Percentiles rank a stretch among this genome's conserved stretches.
phyloP scores from a whole-genome alignment of 2,329 filamentous ascomycete genomes.

The Xylariales sp. region DNA sequence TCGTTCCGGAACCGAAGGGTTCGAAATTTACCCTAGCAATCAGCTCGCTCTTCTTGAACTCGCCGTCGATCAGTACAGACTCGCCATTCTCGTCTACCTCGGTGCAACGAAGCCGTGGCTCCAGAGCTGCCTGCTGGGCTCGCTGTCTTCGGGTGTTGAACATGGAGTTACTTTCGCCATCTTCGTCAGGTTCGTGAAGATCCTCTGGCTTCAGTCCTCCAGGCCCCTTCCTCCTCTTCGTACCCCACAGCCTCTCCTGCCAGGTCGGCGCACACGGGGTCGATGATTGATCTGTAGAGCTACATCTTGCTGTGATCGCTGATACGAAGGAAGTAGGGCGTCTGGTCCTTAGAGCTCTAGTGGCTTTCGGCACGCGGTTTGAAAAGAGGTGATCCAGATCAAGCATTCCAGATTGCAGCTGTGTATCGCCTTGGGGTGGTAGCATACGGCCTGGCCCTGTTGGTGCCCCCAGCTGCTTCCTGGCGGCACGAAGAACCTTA shows the following conservation, averaged over 20 bases:
- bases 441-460: slow-evolving; percentile 11
- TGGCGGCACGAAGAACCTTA: slow-evolving; percentile 18
- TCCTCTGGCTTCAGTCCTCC: slow-evolving; percentile 51
- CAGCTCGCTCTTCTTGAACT: slow-evolving; percentile 96
- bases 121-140: slow-evolving; percentile 72
- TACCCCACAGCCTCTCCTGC: slow-evolving; percentile 46
- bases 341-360: slow-evolving; percentile 9
- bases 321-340: slow-evolving; percentile 12
- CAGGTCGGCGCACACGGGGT: slow-evolving; percentile 34
- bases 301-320: slow-evolving; percentile 20
- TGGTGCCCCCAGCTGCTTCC: slow-evolving; percentile 20
- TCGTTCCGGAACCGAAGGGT: too few relatives aligned
- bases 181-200: slow-evolving; percentile 54
- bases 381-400: slow-evolving; percentile 19
- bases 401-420: slow-evolving; percentile 19
- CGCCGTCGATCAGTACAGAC: slow-evolving; percentile 86
- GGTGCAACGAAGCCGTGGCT: slow-evolving; percentile 84
- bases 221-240: slow-evolving; percentile 29
- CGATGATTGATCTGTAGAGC: slow-evolving; percentile 21
- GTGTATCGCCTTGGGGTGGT: slow-evolving; percentile 6
- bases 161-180: slow-evolving; percentile 54
- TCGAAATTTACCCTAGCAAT: slow-evolving; percentile 94
- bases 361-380: slow-evolving; percentile 10
- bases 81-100: slow-evolving; percentile 91
- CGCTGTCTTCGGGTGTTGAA: slow-evolving; percentile 68